Conservation (phyloP, 2,329 filamentous ascomycete species). For the Tolypocladium sp. region DNA sequence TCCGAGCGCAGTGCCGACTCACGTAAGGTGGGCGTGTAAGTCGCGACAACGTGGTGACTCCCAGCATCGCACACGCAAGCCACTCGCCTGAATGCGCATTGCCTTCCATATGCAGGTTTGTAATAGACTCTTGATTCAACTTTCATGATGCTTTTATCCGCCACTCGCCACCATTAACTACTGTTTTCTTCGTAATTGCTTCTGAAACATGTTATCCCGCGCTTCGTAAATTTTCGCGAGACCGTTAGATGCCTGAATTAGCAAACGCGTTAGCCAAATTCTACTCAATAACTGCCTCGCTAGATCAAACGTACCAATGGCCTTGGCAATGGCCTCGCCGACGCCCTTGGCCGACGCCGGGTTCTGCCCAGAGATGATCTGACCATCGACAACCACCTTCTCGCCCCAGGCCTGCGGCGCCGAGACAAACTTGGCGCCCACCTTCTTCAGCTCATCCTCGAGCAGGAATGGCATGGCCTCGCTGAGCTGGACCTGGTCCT, state of each 20-base stretch:
- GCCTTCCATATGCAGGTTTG: neutral
- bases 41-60: no score
- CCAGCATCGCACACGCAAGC: no score
- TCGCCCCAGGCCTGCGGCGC: conserved; percentile 39
- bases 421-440: conserved; percentile 47
- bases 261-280: neutral
- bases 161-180: neutral
- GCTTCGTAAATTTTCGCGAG: neutral
- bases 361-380: conserved; percentile 50
- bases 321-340: conserved; percentile 42
- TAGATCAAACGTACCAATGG: conserved; percentile 19
- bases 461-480: conserved; percentile 50
- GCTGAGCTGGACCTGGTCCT: conserved; percentile 34
- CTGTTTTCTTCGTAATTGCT: neutral
- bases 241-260: neutral
- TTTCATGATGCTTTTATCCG: neutral
- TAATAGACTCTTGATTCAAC: neutral
- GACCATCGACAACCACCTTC: conserved; percentile 41
- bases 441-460: conserved; percentile 43
- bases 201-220: neutral
- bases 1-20: neutral
- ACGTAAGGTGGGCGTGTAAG: neutral
- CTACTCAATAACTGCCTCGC: no score
- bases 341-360: conserved; percentile 40
- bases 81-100: no score